Percentiles rank a stretch among this genome's conserved stretches.
phyloP scores from a whole-genome alignment of 495 filamentous ascomycete species.

The Neurospora sp. region DNA sequence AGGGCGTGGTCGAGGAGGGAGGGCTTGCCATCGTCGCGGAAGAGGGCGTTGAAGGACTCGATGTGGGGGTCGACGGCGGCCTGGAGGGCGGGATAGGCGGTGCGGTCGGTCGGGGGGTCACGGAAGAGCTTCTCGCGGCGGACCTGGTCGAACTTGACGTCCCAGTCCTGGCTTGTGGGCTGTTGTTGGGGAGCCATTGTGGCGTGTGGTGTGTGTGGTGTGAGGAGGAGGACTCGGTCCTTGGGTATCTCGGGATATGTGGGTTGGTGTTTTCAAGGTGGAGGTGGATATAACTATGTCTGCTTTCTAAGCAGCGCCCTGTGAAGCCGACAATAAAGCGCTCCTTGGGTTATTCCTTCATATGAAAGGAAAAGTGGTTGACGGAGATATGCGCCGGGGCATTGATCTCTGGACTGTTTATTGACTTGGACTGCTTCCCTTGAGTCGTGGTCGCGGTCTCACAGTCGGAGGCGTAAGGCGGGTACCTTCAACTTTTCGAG shows the following conservation, averaged over 20 bases:
- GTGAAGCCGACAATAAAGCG: background rate
- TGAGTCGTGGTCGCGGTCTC: background rate
- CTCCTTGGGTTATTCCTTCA: background rate
- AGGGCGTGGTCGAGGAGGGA: slow-evolving; percentile 67
- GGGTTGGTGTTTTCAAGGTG: background rate
- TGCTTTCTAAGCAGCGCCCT: background rate
- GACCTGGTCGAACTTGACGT: slow-evolving; percentile 68
- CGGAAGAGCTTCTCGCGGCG: slow-evolving; percentile 79
- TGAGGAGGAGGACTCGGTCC: background rate
- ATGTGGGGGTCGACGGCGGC: slow-evolving; percentile 80
- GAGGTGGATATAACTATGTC: background rate
- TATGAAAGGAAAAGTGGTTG: background rate
- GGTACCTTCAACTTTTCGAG: background rate
- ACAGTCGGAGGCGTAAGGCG: background rate
- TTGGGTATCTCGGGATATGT: background rate
- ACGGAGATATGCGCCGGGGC: background rate
- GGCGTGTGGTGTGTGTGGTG: slow-evolving; percentile 2
- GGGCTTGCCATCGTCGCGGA: slow-evolving; percentile 49
- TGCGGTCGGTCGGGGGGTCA: slow-evolving; percentile 74
- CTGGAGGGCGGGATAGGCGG: slow-evolving; percentile 79
- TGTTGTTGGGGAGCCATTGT: slow-evolving; percentile 44
- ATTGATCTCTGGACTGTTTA: background rate
- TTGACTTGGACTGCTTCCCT: background rate
- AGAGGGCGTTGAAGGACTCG: slow-evolving; percentile 92
- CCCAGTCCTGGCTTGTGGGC: slow-evolving; percentile 56